Evolutionary conservation across 2,329 filamentous ascomycete genomes (phyloP).

Genomic region (Raffaelea arxii): DNA sequence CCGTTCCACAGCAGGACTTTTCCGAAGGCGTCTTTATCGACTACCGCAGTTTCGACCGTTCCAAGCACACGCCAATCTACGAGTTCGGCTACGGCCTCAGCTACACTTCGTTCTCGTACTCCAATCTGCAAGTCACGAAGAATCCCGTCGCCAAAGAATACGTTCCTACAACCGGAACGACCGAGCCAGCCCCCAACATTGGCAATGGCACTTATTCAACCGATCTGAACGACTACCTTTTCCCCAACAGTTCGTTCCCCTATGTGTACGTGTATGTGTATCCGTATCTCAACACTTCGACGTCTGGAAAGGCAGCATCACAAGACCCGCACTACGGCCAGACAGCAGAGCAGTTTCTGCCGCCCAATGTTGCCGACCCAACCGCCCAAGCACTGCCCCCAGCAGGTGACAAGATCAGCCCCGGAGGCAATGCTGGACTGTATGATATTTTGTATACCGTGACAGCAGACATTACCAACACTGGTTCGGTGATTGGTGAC

Average conservation of each 20-base stretch:
- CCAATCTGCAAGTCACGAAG: conserved; percentile 47
- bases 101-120: conserved; percentile 71
- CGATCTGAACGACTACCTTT: conserved; percentile 55
- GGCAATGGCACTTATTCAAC: conserved; percentile 57
- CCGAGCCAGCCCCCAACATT: conserved; percentile 47
- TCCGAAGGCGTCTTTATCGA: conserved; percentile 74
- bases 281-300: conserved; percentile 58
- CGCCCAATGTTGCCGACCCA: conserved; percentile 44
- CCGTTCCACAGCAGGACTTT: conserved; percentile 63
- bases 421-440: conserved; percentile 55
- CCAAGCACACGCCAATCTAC: conserved; percentile 58
- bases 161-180: conserved; percentile 48
- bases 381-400: conserved; percentile 44
- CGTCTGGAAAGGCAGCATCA: conserved; percentile 44
- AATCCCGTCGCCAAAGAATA: conserved; percentile 43
- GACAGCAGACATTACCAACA: conserved; percentile 62
- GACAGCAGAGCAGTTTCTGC: conserved; percentile 49
- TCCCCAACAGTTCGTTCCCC: conserved; percentile 47
- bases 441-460: conserved; percentile 63
- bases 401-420: conserved; percentile 32
- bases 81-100: conserved; percentile 75
- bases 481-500: conserved; percentile 52
- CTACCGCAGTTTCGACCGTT: conserved; percentile 64
- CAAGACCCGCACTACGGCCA: conserved; percentile 50
- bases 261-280: conserved; percentile 52